phyloP scores from a whole-genome alignment of 2,329 filamentous ascomycete species.

The Grosmannia huntii region DNA sequence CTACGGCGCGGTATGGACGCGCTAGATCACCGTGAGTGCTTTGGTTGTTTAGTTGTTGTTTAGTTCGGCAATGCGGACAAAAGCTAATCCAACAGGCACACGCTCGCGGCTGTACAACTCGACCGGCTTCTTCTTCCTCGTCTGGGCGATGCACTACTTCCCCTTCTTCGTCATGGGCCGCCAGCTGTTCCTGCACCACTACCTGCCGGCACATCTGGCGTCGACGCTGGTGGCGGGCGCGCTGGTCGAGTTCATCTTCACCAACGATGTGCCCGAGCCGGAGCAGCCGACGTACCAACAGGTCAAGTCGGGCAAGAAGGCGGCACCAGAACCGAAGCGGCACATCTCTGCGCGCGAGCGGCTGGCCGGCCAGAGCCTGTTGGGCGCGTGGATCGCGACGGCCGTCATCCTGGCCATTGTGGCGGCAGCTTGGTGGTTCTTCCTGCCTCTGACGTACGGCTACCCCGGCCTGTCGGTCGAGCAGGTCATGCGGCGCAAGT shows the following conservation, averaged over 20 bases:
- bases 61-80: too few species aligned
- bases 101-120: slow-evolving; percentile 95
- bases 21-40: slow-evolving; percentile 73
- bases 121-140: slow-evolving; percentile 96
- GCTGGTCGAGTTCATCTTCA: slow-evolving; percentile 92
- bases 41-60: not conserved
- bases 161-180: slow-evolving; percentile 98
- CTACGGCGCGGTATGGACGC: slow-evolving; percentile 87
- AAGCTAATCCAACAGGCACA: slow-evolving; percentile 43
- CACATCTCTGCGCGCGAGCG: slow-evolving; percentile 72
- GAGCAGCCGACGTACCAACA: slow-evolving; percentile 36
- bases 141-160: slow-evolving; percentile 94
- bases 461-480: slow-evolving; percentile 75
- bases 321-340: slow-evolving; percentile 30
- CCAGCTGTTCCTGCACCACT: slow-evolving; percentile 96
- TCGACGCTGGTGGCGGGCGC: slow-evolving; percentile 83
- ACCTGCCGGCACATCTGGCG: slow-evolving; percentile 86
- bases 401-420: slow-evolving; percentile 54
- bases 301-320: slow-evolving; percentile 28
- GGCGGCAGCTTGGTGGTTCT: slow-evolving; percentile 78
- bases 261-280: slow-evolving; percentile 56
- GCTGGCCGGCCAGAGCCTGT: slow-evolving; percentile 63
- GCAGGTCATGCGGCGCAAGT: slow-evolving; percentile 74
- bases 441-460: slow-evolving; percentile 89
- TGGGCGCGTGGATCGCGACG: slow-evolving; percentile 67